A percentile compares a stretch with the other conserved stretches of the same genome.
Evolutionary conservation across 345 rosid species (phyloP).

Genomic region (Melaleuca alternifolia): DNA sequence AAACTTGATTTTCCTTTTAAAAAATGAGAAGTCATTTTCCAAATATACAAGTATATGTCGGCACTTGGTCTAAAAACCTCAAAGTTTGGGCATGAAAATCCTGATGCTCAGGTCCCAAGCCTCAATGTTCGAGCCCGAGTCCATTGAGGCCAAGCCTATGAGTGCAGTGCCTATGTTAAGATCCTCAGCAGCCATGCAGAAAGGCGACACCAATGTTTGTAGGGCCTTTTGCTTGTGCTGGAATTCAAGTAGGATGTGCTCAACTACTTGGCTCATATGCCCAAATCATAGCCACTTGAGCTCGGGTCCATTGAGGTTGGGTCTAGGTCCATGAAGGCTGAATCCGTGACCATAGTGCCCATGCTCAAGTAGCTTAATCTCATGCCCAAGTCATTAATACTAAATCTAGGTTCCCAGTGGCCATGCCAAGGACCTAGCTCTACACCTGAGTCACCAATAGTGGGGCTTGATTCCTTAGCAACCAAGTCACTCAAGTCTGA

Average conservation of each 20-base stretch:
- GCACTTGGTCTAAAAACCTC: not conserved
- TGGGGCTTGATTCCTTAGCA: rapidly evolving
- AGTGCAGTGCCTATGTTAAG: not conserved
- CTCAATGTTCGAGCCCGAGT: rapidly evolving
- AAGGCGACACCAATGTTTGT: not conserved
- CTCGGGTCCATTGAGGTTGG: no score
- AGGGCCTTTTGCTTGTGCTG: rapidly evolving
- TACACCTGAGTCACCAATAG: not conserved
- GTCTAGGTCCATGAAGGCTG: no score
- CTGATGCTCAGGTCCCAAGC: not conserved
- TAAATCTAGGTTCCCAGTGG: no score
- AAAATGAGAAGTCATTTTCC: not conserved
- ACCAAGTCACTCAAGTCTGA: not conserved
- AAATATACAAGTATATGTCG: not conserved
- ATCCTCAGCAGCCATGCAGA: rapidly evolving
- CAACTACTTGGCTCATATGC: not conserved
- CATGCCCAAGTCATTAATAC: no score
- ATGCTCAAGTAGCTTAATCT: no score
- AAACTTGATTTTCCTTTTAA: not conserved
- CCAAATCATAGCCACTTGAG: not conserved
- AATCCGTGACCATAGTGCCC: no score
- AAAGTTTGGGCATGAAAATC: not conserved
- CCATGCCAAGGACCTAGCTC: no score
- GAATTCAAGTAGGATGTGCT: not conserved
- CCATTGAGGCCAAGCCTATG: not conserved